These are phyloP conservation scores for Zopfia rhizophila DNA, from an alignment of 2,329 filamentous ascomycete genomes.

Conservation along the genomic window DNA sequence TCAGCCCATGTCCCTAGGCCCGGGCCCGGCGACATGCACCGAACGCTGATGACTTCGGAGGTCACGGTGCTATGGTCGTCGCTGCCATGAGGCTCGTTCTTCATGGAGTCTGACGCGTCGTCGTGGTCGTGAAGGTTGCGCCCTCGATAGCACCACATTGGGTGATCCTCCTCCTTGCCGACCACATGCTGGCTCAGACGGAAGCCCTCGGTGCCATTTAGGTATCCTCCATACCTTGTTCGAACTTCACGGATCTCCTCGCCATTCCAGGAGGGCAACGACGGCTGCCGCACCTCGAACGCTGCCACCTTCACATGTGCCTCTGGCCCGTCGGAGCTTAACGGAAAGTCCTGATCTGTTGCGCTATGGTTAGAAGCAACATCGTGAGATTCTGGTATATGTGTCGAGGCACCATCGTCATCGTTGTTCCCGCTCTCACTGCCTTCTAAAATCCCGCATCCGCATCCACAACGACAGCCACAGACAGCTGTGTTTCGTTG, in stretches of 20 bases:
- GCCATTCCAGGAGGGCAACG: neutral
- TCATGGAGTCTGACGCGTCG: conserved; percentile 20
- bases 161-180: conserved; percentile 4
- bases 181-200: conserved; percentile 8
- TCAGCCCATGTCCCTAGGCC: conserved; percentile 30
- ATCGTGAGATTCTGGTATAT: conserved; percentile 14
- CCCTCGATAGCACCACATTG: conserved; percentile 3
- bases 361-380: conserved; percentile 16
- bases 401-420: conserved; percentile 16
- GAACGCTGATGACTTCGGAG: conserved; percentile 22
- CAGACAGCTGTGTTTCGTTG: conserved; percentile 36
- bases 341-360: conserved; percentile 5
- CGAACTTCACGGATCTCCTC: conserved; percentile 9
- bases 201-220: conserved; percentile 12
- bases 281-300: conserved; percentile 2
- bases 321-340: conserved; percentile 12
- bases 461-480: conserved; percentile 36
- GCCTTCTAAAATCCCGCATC: conserved; percentile 27
- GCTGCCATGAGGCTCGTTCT: conserved; percentile 21
- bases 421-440: conserved; percentile 19
- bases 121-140: conserved; percentile 5
- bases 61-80: conserved; percentile 21
- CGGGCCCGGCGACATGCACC: conserved; percentile 33
- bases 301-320: neutral
- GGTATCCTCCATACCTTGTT: conserved; percentile 16